These are phyloP conservation scores for Ogataea trehaloabstinens DNA, from an alignment of 805 yeast species.

Conservation along the genomic window DNA sequence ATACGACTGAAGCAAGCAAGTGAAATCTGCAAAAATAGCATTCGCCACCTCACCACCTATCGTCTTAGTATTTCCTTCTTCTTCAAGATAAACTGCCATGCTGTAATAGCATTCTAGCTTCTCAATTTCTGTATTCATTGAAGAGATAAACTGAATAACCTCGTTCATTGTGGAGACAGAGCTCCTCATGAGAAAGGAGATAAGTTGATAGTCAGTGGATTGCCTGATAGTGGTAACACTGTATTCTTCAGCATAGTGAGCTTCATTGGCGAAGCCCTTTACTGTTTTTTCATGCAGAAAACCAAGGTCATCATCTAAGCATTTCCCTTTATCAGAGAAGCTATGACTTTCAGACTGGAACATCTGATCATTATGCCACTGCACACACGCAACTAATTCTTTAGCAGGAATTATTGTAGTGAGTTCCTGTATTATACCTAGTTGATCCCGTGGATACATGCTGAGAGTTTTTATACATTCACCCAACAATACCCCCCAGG, in stretches of 20 bases:
- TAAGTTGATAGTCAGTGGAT: conserved; percentile 15
- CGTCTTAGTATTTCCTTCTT: background rate
- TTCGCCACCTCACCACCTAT: conserved; percentile 9
- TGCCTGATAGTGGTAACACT: background rate
- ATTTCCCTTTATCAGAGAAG: background rate
- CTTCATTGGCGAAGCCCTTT: background rate
- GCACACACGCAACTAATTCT: too few species aligned
- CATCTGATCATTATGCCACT: too few species aligned
- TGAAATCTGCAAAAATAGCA: conserved; percentile 10
- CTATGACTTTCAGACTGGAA: too few species aligned
- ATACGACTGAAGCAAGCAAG: conserved; percentile 17
- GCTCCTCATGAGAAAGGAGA: conserved; percentile 8
- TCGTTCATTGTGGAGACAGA: background rate
- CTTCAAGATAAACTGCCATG: conserved; percentile 10
- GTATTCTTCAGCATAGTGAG: background rate
- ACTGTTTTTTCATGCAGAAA: background rate
- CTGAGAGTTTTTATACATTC: too few species aligned
- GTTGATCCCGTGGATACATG: too few species aligned
- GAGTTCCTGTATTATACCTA: too few species aligned
- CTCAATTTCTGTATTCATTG: conserved; percentile 9
- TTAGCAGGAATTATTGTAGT: too few species aligned
- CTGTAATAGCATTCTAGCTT: conserved; percentile 15
- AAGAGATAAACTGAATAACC: conserved; percentile 9
- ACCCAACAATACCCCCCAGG: too few species aligned
- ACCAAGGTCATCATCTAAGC: background rate